phyloP scores from a whole-genome alignment of 1,139 yeast species.

The Candida sanyaensis region DNA sequence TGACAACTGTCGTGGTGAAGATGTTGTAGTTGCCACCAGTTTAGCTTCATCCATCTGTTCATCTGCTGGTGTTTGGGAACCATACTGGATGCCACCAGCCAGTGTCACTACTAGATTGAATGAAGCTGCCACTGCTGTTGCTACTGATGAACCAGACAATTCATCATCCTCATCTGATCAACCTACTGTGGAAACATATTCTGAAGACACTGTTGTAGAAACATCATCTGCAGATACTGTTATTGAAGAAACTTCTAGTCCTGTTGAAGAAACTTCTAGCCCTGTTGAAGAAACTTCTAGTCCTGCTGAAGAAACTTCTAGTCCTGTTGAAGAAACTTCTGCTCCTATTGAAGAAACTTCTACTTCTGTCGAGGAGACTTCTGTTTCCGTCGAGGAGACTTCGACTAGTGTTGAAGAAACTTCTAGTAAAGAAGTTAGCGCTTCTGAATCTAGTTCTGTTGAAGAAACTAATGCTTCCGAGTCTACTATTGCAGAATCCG shows the following conservation, averaged over 20 bases:
- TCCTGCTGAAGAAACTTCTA: no score
- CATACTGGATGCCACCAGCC: constrained; percentile 39
- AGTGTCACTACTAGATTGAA: constrained; percentile 34
- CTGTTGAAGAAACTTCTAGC: constrained; percentile 7
- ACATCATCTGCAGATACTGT: neutral
- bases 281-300: no score
- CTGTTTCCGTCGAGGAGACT: no score
- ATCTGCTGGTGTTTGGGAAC: constrained; percentile 43
- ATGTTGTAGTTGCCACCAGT: constrained; percentile 38
- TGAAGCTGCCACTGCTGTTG: constrained; percentile 27
- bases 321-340: neutral
- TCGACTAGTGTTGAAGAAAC: constrained; percentile 7
- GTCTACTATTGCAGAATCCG: neutral
- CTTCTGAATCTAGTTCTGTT: constrained; percentile 24
- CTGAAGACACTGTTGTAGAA: neutral
- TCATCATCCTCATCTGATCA: neutral
- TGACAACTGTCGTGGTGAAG: constrained; percentile 30
- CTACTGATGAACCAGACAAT: neutral
- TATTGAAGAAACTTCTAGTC: constrained; percentile 4
- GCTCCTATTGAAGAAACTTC: neutral
- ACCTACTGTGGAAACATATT: neutral
- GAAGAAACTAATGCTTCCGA: neutral
- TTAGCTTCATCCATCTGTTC: constrained; percentile 43
- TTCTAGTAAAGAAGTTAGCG: no score
- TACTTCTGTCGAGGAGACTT: neutral